Conservation (phyloP, 2,329 filamentous ascomycete genomes). For the Cadophora sp. region DNA sequence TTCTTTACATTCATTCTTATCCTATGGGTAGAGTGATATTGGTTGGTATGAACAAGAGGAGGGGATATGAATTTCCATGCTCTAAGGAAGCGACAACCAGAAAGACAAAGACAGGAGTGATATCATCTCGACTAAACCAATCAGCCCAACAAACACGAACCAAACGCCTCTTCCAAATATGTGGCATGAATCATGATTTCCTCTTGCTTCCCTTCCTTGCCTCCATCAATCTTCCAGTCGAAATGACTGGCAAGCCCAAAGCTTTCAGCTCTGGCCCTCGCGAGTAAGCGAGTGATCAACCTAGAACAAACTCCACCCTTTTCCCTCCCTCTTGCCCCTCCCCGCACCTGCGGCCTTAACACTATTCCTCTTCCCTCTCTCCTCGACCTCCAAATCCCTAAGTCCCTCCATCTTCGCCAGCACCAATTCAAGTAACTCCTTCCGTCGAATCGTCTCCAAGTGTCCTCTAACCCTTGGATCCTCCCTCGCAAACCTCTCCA, state of each 20-base stretch:
- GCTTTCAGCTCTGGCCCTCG: neutral
- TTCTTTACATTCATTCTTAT: neutral
- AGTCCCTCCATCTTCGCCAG: slow-evolving; percentile 95
- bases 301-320: slow-evolving; percentile 39
- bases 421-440: slow-evolving; percentile 91
- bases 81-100: neutral
- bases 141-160: neutral
- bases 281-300: neutral
- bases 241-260: too few relatives aligned
- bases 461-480: slow-evolving; percentile 90
- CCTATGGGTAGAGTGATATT: neutral
- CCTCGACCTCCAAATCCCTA: slow-evolving; percentile 79
- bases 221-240: neutral
- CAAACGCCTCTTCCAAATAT: slow-evolving; percentile 16
- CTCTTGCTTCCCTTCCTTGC: neutral
- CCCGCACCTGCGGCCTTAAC: slow-evolving; percentile 29
- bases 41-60: slow-evolving; percentile 13
- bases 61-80: slow-evolving; percentile 2
- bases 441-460: slow-evolving; percentile 88
- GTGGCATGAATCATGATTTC: slow-evolving; percentile 21
- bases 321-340: slow-evolving; percentile 28
- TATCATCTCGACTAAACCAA: slow-evolving; percentile 15
- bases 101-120: slow-evolving; percentile 11
- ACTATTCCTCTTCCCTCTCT: slow-evolving; percentile 51
- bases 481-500: slow-evolving; percentile 91